phyloP scores from a whole-genome alignment of 140 eudicot species.

The Anethum foeniculum region DNA sequence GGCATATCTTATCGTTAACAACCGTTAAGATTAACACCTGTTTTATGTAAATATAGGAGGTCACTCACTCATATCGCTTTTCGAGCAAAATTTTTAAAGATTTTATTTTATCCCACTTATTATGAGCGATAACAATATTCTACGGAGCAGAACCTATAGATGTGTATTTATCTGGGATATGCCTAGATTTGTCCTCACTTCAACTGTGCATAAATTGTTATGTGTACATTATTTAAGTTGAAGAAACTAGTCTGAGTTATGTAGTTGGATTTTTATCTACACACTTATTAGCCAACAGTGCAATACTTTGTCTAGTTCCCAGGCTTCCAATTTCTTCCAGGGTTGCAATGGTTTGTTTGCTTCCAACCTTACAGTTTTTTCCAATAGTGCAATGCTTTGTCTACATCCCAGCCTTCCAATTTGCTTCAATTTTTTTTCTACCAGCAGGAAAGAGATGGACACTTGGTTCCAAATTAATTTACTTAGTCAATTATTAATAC shows the following conservation, averaged over 20 bases:
- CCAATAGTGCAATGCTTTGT: neutral
- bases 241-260: neutral
- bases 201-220: neutral
- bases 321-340: neutral
- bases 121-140: no score
- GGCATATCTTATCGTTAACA: no score
- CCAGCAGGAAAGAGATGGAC: neutral
- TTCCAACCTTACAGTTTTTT: neutral
- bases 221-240: neutral
- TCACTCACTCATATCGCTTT: no score
- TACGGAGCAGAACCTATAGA: no score
- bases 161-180: neutral
- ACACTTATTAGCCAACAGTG: constrained; percentile 3
- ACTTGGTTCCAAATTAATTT: neutral
- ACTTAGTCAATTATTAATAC: neutral
- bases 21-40: no score
- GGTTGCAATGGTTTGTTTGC: neutral
- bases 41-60: no score
- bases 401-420: neutral
- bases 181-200: neutral
- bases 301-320: neutral
- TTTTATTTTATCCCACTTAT: neutral
- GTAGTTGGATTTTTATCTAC: neutral
- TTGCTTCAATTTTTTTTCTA: neutral
- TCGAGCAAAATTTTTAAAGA: no score